A percentile compares a stretch with the other conserved stretches of the same genome.
Evolutionary conservation across 768 basidiomycete species (phyloP).

Genomic region (Piloderma croceum): DNA sequence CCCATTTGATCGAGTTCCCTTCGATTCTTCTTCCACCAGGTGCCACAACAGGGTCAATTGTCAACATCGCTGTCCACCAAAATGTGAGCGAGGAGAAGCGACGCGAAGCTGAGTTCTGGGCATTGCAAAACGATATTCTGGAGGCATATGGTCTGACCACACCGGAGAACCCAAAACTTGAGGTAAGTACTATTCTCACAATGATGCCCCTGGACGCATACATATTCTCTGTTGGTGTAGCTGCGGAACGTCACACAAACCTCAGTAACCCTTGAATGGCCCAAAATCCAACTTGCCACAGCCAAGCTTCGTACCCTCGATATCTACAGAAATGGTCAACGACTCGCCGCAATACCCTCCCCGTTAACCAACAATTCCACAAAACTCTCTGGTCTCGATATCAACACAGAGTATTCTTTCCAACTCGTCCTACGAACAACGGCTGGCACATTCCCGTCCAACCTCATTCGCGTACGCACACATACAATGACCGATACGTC

Average conservation of each 20-base stretch:
- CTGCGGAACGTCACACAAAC: constrained; percentile 95
- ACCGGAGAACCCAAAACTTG: constrained; percentile 70
- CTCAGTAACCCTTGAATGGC: constrained; percentile 95
- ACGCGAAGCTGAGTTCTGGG: constrained; percentile 78
- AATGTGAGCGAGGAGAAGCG: constrained; percentile 80
- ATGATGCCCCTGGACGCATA: not conserved
- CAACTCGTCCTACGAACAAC: constrained; percentile 91
- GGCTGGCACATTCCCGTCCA: constrained; percentile 86
- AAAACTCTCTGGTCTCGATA: constrained; percentile 76
- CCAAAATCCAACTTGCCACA: constrained; percentile 74
- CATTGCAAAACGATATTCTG: constrained; percentile 76
- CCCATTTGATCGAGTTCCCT: constrained; percentile 97
- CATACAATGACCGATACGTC: constrained; percentile 95
- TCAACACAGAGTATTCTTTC: constrained; percentile 86
- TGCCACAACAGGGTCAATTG: constrained; percentile 88
- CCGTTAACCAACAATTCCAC: constrained; percentile 82
- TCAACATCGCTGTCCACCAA: constrained; percentile 92
- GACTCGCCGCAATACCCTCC: constrained; percentile 81
- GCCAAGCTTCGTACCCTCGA: constrained; percentile 85
- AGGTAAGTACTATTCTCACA: constrained; percentile 38
- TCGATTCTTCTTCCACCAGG: constrained; percentile 92
- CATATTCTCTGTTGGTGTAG: constrained; percentile 28
- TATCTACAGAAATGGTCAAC: constrained; percentile 87
- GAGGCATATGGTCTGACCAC: constrained; percentile 60
- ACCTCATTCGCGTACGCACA: constrained; percentile 75